phyloP scores from a whole-genome alignment of 2,329 filamentous ascomycete genomes.

The Helotiales sp. region DNA sequence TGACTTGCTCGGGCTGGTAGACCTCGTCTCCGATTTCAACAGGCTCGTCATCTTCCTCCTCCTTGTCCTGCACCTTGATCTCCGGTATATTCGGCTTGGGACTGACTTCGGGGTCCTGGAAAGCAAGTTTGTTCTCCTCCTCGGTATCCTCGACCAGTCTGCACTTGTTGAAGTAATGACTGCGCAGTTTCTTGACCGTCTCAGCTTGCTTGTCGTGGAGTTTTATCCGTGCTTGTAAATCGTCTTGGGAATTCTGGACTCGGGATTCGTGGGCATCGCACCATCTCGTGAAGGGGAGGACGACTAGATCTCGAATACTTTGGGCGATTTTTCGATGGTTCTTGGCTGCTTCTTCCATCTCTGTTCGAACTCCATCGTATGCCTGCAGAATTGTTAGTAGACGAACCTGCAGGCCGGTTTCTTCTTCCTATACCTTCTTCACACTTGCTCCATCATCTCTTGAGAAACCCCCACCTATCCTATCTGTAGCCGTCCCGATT shows the following conservation, averaged over 20 bases:
- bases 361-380: conserved; percentile 88
- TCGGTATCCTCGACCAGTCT: conserved; percentile 94
- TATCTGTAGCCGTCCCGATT: conserved; percentile 82
- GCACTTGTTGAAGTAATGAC: conserved; percentile 99
- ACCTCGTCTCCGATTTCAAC: conserved; percentile 90
- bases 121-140: conserved; percentile 97
- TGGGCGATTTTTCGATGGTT: conserved; percentile 96
- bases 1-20: conserved; percentile 84
- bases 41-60: conserved; percentile 76
- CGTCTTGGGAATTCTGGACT: conserved; percentile 92
- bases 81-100: conserved; percentile 73
- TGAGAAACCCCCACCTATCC: conserved; percentile 80
- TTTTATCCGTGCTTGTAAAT: conserved; percentile 89
- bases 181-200: conserved; percentile 87
- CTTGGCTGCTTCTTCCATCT: conserved; percentile 89
- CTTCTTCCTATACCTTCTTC: conserved; percentile 77
- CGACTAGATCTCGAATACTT: conserved; percentile 94
- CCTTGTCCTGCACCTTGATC: conserved; percentile 81
- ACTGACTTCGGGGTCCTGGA: conserved; percentile 81
- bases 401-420: neutral
- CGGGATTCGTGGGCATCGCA: conserved; percentile 92
- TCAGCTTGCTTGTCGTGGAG: conserved; percentile 92
- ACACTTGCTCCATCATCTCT: conserved; percentile 95
- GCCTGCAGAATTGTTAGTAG: conserved; percentile 60
- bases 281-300: conserved; percentile 93